These are phyloP conservation scores for Colletotrichum tropicicola DNA, from an alignment of 2,329 filamentous ascomycete genomes.

Conservation along the genomic window DNA sequence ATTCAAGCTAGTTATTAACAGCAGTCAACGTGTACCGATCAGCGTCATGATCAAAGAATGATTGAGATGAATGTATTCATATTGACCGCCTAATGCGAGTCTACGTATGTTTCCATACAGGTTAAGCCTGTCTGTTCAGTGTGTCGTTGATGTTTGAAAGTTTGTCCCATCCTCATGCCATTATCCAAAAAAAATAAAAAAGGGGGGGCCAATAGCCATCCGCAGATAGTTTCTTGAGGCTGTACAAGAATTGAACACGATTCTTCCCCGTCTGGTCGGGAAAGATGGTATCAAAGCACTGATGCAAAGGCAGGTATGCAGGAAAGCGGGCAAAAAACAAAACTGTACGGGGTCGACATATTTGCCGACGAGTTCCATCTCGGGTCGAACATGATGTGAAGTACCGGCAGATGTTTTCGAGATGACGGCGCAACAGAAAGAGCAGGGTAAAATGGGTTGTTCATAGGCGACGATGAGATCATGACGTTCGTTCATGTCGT, in stretches of 20 bases:
- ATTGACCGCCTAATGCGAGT: background rate
- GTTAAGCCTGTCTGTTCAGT: background rate
- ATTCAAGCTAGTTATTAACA: too few relatives aligned
- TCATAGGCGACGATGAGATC: constrained; percentile 18
- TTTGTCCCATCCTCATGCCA: constrained; percentile 3
- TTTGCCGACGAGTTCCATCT: background rate
- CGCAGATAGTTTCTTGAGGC: background rate
- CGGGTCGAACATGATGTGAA: background rate
- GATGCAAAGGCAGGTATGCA: background rate
- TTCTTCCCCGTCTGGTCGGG: constrained; percentile 11
- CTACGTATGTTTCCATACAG: background rate
- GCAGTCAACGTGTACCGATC: background rate
- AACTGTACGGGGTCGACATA: background rate
- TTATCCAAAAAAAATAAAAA: constrained; percentile 2
- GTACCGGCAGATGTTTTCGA: background rate
- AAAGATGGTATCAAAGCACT: constrained; percentile 28
- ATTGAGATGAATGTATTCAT: background rate
- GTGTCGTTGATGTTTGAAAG: background rate
- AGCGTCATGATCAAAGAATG: background rate
- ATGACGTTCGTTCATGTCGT: constrained; percentile 26
- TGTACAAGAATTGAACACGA: constrained; percentile 23
- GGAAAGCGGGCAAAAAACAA: background rate
- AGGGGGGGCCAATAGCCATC: background rate
- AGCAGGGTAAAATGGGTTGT: constrained; percentile 5
- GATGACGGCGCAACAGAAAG: background rate